A percentile compares a stretch with the other conserved stretches of the same genome.
phyloP scores from a whole-genome alignment of 2,329 filamentous ascomycete species.

The Colletotrichum filicis region DNA sequence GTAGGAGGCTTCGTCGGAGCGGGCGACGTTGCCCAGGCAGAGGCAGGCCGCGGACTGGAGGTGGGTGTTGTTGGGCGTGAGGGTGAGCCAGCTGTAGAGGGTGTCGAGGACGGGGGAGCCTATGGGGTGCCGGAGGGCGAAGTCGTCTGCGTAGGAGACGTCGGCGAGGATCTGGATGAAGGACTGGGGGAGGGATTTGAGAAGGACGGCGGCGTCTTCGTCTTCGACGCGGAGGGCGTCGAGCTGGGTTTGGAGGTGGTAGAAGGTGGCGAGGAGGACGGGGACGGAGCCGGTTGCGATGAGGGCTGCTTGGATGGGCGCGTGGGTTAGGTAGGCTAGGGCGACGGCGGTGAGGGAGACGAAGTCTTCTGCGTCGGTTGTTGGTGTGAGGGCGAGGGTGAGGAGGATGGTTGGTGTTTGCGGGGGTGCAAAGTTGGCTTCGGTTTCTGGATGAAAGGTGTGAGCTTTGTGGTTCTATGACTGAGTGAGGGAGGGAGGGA shows the following conservation, averaged over 20 bases:
- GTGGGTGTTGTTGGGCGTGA: slow-evolving; percentile 45
- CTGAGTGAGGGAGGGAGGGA: neutral
- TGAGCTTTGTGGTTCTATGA: neutral
- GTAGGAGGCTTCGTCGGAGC: slow-evolving; percentile 64
- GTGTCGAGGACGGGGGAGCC: slow-evolving; percentile 53
- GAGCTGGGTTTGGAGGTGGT: slow-evolving; percentile 58
- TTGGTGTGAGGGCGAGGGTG: slow-evolving; percentile 55
- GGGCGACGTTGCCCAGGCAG: slow-evolving; percentile 69
- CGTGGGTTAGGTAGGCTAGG: slow-evolving; percentile 65
- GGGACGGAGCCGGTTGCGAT: slow-evolving; percentile 51
- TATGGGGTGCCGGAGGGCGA: slow-evolving; percentile 54
- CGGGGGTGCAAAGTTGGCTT: slow-evolving; percentile 55
- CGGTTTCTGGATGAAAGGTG: slow-evolving; percentile 51
- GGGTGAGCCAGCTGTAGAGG: slow-evolving; percentile 59
- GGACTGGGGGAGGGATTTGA: slow-evolving; percentile 60
- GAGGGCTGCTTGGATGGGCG: slow-evolving; percentile 61
- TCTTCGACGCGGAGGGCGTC: slow-evolving; percentile 52
- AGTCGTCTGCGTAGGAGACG: slow-evolving; percentile 61
- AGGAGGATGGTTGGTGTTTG: slow-evolving; percentile 62
- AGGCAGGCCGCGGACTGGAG: slow-evolving; percentile 70
- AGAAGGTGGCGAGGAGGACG: slow-evolving; percentile 60
- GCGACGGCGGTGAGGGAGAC: slow-evolving; percentile 62
- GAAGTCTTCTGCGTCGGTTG: slow-evolving; percentile 65
- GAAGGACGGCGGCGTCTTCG: slow-evolving; percentile 54
- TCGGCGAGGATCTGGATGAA: slow-evolving; percentile 64